Base-by-base conservation (phyloP, 208 protist genomes). In the Leishmania guyanensis region DNA sequence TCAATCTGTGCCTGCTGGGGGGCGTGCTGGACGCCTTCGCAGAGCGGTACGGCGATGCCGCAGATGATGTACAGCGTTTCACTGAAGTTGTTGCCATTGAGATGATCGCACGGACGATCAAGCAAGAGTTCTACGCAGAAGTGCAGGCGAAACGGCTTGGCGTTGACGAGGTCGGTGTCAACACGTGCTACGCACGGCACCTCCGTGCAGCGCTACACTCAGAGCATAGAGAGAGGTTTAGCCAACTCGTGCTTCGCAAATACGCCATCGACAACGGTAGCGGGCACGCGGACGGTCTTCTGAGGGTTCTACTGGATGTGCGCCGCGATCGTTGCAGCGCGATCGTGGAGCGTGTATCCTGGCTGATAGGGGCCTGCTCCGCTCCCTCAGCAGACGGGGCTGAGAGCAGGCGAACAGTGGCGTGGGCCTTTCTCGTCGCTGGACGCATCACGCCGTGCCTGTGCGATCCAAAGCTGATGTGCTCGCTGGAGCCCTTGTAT, bases 61-160 rank as follows among this genome's bases (percentile, higher is more conserved):
- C 65, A 17, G 22, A 26, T 75, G 60, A 80, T 71, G 76, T 71
- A 33, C 62, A 60, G 43, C 66, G 46, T 46, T 86, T 93, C 9
- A 86, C 81, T 26, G 74, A 82, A 3, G 73, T 94, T 0, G 53
- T 96, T 50, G 86, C 75, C 12, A 77, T 86, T 48, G 93, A 96
- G 81, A 95, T 95, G 91, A 64, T 96, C 22, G 84, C 88, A 29
- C 88, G 93, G 50, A 92, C 91, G 43, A 85, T 94, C 39, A 96
- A 96, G 84, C 88, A 95, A 65, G 93, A 95, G 80, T 91, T 96
- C 74, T 95, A 94, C 80, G 90, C 86, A 3, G 93, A 94, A 62
- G 89, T 94, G 39, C 93, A 96, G 78, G 93, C 90, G n/a, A 95
- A 94, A 79, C 90, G 91, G 60, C 81, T 94, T 12, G 91, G 91